Evolutionary conservation across 768 basidiomycete genomes (phyloP), one percentile per base, ranked within the genome.

Genomic region (Panaeolus papilionaceus): DNA sequence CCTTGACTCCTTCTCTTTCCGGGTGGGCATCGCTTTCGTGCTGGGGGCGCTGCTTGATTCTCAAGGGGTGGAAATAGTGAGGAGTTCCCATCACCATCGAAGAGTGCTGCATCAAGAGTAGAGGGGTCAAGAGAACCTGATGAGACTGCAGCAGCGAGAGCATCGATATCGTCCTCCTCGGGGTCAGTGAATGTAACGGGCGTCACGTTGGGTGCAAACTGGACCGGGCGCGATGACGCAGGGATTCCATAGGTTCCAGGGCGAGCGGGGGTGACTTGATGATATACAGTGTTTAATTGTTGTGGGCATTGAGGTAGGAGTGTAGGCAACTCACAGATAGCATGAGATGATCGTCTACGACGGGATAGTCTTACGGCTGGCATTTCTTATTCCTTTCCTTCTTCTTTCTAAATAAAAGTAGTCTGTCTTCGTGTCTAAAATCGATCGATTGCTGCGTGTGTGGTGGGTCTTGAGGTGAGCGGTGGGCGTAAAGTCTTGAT

Each of bases 1-100:
- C 80, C 88, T 67, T 78, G 84, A 11, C 62, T 63, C 2, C 65
- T 65, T n/a, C 68, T 65, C 54, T 69, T 69, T 5, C 68, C 68
- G 3, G 68, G 68, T 9, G 68, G 68, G 28, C 63, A 65, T 42
- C 68, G 61, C 51, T 69, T 69, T 28, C 65, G 38, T 28, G 49
- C 12, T 20, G 65, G 62, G 26, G 44, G 10, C 23, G 2, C 1
- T 9, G 42, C 11, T 3, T 45, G 42, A 11, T 42, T 38, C 26
- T 37, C 64, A 16, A 45, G 64, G 12, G 23, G 64, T n/a, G 45
- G 64, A 28, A 38, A 49, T n/a, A 47, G n/a, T 11, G 44, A 64
- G 44, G 44, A 64, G 14, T 49, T 45, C 38, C 39, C 62, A 44
- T 58, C 54, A 16, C 33, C 26, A 16, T 28, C 26, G 54, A 37